Conservation (phyloP, 2,329 filamentous ascomycete genomes). For the Penicillium concentricum region DNA sequence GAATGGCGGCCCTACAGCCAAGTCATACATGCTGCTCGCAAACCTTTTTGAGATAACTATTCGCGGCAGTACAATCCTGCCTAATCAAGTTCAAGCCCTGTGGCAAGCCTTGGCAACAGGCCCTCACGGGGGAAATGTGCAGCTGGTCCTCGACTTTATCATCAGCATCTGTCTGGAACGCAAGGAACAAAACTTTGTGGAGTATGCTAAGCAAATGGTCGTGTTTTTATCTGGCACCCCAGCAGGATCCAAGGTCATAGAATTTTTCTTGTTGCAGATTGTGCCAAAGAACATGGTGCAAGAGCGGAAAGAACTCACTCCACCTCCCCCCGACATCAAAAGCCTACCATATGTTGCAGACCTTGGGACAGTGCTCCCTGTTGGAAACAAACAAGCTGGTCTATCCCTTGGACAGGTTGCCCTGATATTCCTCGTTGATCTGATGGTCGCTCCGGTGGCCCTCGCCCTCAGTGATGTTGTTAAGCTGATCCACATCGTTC, state of each 20-base stretch:
- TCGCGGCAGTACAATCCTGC: conserved; percentile 79
- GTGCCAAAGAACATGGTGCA: conserved; percentile 96
- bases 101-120: conserved; percentile 97
- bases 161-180: conserved; percentile 90
- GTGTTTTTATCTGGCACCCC: conserved; percentile 88
- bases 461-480: conserved; percentile 77
- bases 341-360: conserved; percentile 88
- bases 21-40: conserved; percentile 90
- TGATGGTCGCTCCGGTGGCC: conserved; percentile 90
- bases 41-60: conserved; percentile 97
- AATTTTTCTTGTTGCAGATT: conserved; percentile 88
- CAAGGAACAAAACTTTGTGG: conserved; percentile 95
- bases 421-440: conserved; percentile 87
- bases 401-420: conserved; percentile 92
- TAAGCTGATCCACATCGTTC: conserved; percentile 82
- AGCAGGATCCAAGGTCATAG: conserved; percentile 86
- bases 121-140: conserved; percentile 88
- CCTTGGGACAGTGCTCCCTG: conserved; percentile 71
- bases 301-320: conserved; percentile 72
- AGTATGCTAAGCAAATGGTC: conserved; percentile 96
- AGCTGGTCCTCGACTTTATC: conserved; percentile 92
- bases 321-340: conserved; percentile 64
- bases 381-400: conserved; percentile 86
- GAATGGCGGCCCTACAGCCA: conserved; percentile 83
- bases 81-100: conserved; percentile 94